phyloP scores from a whole-genome alignment of 2,329 filamentous ascomycete species.

The Claviceps citrina region DNA sequence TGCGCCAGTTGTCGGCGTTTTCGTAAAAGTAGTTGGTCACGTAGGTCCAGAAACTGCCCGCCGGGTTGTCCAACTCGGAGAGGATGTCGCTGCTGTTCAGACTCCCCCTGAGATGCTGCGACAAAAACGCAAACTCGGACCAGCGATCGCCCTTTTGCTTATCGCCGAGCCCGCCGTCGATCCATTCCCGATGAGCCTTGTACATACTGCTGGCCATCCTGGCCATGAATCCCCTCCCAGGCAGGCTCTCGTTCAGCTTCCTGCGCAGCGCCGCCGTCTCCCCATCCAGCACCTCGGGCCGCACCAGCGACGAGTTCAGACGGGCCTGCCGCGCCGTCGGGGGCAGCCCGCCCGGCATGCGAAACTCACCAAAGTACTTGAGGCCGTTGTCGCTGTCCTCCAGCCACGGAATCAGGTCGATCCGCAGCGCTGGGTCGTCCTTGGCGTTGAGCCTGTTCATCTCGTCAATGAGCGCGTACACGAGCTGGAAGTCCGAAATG shows the following conservation, averaged over 20 bases:
- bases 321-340: conserved; percentile 34
- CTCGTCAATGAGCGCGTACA: conserved; percentile 45
- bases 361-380: conserved; percentile 29
- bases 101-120: conserved; percentile 39
- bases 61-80: conserved; percentile 19
- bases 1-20: conserved; percentile 13
- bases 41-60: conserved; percentile 29
- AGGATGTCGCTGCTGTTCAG: conserved; percentile 37
- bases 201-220: conserved; percentile 28
- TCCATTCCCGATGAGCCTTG: conserved; percentile 25
- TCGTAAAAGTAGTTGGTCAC: conserved; percentile 9
- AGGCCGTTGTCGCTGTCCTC: conserved; percentile 41
- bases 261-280: conserved; percentile 19
- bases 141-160: conserved; percentile 40
- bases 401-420: conserved; percentile 49
- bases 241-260: conserved; percentile 22
- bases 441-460: conserved; percentile 44
- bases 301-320: conserved; percentile 23
- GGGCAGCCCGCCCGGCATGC: conserved; percentile 34
- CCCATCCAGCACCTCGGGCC: conserved; percentile 19
- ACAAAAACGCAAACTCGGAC: conserved; percentile 48
- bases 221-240: conserved; percentile 20
- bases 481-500: conserved; percentile 47
- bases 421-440: conserved; percentile 30
- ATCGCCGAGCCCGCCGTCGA: conserved; percentile 21